A percentile compares a stretch with the other conserved stretches of the same genome.
Conservation (phyloP, 2,329 filamentous ascomycete species). For the Talaromyces amestolkiae region DNA sequence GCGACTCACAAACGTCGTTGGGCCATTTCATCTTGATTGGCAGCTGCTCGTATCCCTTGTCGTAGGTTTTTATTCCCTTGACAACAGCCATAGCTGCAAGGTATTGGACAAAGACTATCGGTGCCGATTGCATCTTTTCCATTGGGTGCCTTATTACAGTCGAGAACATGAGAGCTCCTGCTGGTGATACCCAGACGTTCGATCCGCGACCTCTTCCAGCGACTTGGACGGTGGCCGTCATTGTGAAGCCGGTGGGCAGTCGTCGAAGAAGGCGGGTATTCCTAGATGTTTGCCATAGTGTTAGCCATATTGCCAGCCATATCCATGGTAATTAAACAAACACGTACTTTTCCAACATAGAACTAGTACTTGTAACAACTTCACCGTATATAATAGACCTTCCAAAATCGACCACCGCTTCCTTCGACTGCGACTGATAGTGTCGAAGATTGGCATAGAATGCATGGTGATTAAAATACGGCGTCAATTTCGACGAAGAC, state of each 20-base stretch:
- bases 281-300: conserved; percentile 39
- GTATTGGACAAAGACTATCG: conserved; percentile 93
- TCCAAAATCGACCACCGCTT: conserved; percentile 67
- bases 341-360: conserved; percentile 76
- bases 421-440: conserved; percentile 60
- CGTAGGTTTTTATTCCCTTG: conserved; percentile 77
- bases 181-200: conserved; percentile 93
- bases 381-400: conserved; percentile 80
- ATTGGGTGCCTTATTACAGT: conserved; percentile 81
- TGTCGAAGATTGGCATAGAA: conserved; percentile 70
- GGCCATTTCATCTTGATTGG: conserved; percentile 94
- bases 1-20: conserved; percentile 76
- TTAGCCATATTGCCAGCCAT: not conserved
- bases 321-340: conserved; percentile 50
- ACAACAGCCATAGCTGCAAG: conserved; percentile 84
- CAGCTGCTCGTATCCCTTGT: conserved; percentile 68
- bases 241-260: conserved; percentile 81
- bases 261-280: conserved; percentile 74
- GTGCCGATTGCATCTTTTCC: conserved; percentile 66
- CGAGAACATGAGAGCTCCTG: conserved; percentile 83
- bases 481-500: conserved; percentile 71
- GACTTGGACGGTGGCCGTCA: conserved; percentile 82
- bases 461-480: conserved; percentile 78
- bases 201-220: conserved; percentile 82
- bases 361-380: conserved; percentile 91